Evolutionary conservation across 306 rosid species (phyloP).

Genomic region (Inga oerstediana): DNA sequence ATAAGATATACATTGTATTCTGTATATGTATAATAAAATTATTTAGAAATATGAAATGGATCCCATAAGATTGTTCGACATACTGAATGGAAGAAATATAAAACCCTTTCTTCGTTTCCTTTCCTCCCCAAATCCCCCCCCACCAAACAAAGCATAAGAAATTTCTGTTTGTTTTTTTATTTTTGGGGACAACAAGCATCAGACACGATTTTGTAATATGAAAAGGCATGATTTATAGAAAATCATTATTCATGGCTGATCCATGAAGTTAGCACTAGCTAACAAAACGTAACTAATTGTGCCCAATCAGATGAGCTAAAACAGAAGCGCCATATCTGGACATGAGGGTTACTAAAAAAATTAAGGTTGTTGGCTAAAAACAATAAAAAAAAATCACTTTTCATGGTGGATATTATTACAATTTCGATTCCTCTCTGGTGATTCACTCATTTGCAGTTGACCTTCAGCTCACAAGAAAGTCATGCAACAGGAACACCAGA

Average conservation of each 20-base stretch:
- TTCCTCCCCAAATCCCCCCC: not conserved
- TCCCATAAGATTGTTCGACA: not conserved
- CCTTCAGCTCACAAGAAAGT: constrained; percentile 3
- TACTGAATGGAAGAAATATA: not conserved
- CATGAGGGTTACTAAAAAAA: not conserved
- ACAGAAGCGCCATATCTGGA: not conserved
- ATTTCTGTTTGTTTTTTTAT: not conserved
- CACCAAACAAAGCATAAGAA: not conserved
- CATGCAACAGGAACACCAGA: constrained; percentile 22
- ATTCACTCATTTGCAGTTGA: constrained; percentile 25
- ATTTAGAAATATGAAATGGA: not conserved
- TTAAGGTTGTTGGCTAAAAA: constrained; percentile 7
- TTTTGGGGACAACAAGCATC: not conserved
- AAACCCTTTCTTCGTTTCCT: not conserved
- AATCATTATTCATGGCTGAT: not conserved
- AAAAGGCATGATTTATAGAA: not conserved
- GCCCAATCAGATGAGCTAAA: not conserved
- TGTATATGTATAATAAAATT: not conserved
- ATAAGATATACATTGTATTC: not conserved
- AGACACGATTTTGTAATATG: not conserved
- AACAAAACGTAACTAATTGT: not conserved
- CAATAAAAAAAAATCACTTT: not conserved
- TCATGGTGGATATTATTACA: not conserved
- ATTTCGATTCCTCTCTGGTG: not conserved
- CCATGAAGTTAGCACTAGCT: not conserved